Conservation (phyloP, 2,329 filamentous ascomycete genomes). For the Pseudocercospora fijiensis region DNA sequence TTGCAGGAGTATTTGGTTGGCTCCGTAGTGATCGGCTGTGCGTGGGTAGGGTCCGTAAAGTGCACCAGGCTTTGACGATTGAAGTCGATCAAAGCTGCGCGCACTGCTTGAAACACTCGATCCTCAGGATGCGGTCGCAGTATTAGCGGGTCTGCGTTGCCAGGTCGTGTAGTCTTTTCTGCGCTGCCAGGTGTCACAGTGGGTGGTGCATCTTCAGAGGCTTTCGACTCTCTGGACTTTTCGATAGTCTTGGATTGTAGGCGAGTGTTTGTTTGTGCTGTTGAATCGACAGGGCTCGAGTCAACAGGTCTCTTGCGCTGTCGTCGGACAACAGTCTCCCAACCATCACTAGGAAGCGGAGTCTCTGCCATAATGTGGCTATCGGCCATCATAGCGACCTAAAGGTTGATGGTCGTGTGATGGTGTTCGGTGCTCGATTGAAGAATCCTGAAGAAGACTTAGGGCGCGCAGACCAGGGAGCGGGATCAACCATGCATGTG, state of each 20-base stretch:
- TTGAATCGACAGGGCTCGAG: neutral
- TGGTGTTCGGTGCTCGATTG: neutral
- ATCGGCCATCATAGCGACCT: neutral
- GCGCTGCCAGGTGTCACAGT: neutral
- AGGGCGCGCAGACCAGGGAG: neutral
- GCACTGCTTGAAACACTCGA: neutral
- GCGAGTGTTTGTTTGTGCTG: neutral
- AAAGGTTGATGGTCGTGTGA: neutral
- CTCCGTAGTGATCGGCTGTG: neutral
- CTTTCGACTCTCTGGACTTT: neutral
- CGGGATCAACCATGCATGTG: neutral
- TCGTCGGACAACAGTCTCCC: neutral
- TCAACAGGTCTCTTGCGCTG: neutral
- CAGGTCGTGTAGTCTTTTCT: neutral
- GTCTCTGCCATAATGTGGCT: neutral
- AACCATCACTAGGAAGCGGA: neutral
- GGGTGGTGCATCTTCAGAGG: neutral
- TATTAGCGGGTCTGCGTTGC: neutral
- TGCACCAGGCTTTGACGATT: neutral
- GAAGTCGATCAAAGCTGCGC: neutral
- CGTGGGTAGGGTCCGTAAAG: neutral
- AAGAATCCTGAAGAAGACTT: neutral
- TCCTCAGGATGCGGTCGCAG: neutral
- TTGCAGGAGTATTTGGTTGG: neutral
- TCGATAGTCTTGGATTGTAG: neutral